Evolutionary conservation across 139 green algal species (phyloP).

Genomic region (Coelastrella sp.): DNA sequence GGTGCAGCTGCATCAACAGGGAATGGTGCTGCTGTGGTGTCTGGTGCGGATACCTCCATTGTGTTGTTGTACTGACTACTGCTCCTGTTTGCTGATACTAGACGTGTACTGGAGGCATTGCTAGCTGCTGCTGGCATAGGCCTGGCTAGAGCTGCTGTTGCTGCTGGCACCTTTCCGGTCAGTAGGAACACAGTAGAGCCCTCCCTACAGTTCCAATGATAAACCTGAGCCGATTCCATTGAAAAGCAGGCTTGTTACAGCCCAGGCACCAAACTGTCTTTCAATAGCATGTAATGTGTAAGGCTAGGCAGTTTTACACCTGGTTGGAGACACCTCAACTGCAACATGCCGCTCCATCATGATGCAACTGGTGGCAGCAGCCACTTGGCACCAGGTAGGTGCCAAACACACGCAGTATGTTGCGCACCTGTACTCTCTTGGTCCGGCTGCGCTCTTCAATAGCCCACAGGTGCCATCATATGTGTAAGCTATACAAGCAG

Average conservation of each 20-base stretch:
- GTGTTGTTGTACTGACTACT: not conserved
- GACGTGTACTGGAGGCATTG: not conserved
- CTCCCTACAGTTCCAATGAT: not conserved
- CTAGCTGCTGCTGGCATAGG: not conserved
- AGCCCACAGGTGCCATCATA: conserved; percentile 14
- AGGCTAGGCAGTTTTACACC: no score
- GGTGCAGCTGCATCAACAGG: not conserved
- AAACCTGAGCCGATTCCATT: no score
- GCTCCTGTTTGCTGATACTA: not conserved
- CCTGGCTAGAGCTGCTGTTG: not conserved
- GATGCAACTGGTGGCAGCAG: no score
- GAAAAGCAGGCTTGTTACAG: no score
- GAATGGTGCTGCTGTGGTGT: not conserved
- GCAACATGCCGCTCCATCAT: no score
- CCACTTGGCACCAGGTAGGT: no score
- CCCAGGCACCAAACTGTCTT: no score
- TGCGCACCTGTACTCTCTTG: conserved; percentile 11
- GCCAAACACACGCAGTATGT: not conserved
- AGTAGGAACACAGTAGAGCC: not conserved
- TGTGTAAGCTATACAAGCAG: not conserved
- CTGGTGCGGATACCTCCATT: not conserved
- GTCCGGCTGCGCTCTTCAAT: not conserved
- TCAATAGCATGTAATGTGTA: no score
- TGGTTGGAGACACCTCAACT: no score
- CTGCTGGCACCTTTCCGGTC: not conserved